A percentile compares a stretch with the other conserved stretches of the same genome.
Evolutionary conservation across 2,329 filamentous ascomycete species (phyloP).

Genomic region (Penicillium palitans): DNA sequence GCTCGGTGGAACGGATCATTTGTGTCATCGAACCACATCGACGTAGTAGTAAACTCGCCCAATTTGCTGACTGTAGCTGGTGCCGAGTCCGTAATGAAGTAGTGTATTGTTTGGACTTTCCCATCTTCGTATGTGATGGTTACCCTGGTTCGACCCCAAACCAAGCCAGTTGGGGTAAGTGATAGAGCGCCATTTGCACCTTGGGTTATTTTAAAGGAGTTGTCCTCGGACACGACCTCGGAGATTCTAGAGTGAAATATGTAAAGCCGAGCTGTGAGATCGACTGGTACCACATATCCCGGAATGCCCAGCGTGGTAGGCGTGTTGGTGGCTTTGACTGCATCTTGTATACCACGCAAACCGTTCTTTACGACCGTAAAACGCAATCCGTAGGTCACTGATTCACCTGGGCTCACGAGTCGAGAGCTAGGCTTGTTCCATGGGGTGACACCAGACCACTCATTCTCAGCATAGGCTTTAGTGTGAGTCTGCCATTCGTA

Average conservation of each 20-base stretch:
- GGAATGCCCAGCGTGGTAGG: background rate
- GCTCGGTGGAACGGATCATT: background rate
- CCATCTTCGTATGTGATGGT: no score
- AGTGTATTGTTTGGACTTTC: background rate
- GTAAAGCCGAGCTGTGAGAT: background rate
- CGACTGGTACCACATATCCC: background rate
- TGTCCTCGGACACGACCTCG: background rate
- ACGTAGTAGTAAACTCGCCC: background rate
- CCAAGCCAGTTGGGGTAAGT: background rate
- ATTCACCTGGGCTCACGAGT: background rate
- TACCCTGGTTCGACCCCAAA: no score
- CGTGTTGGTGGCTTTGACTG: background rate
- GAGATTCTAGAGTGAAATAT: background rate
- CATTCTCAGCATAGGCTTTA: conserved; percentile 56
- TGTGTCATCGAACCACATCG: background rate
- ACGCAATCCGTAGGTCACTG: background rate
- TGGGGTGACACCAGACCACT: conserved; percentile 53
- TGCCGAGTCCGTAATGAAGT: background rate
- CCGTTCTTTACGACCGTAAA: background rate
- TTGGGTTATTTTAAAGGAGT: background rate
- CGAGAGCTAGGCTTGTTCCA: conserved; percentile 50
- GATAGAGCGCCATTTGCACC: background rate
- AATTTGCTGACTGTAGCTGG: background rate
- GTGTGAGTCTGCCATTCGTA: conserved; percentile 62
- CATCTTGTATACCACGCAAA: background rate